Conservation (phyloP, 805 yeast species). For the Komagataella populi region DNA sequence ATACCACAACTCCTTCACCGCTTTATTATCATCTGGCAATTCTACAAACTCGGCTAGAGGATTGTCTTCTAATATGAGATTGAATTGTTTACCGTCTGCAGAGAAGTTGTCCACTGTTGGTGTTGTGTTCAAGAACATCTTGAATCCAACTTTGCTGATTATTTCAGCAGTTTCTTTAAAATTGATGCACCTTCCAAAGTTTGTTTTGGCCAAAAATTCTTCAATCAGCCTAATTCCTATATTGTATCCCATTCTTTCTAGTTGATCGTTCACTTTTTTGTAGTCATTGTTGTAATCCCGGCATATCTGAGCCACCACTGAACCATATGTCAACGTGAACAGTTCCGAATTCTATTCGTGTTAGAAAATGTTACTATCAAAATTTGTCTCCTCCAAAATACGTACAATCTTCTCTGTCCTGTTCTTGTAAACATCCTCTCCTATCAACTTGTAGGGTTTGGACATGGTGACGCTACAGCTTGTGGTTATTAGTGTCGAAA, state of each 20-base stretch:
- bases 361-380: background rate
- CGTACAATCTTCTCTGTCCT: slow-evolving; percentile 72
- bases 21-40: slow-evolving; percentile 67
- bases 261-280: slow-evolving; percentile 63
- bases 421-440: slow-evolving; percentile 89
- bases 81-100: slow-evolving; percentile 59
- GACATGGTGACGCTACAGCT: slow-evolving; percentile 10
- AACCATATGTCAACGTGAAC: slow-evolving; percentile 90
- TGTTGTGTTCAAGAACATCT: slow-evolving; percentile 69
- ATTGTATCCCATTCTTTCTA: slow-evolving; percentile 90
- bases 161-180: slow-evolving; percentile 83
- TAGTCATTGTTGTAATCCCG: slow-evolving; percentile 71
- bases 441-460: slow-evolving; percentile 32
- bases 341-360: slow-evolving; percentile 64
- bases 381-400: slow-evolving; percentile 5
- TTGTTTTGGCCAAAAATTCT: slow-evolving; percentile 82
- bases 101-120: slow-evolving; percentile 74
- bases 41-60: slow-evolving; percentile 95
- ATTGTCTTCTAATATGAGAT: slow-evolving; percentile 64
- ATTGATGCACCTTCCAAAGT: slow-evolving; percentile 66
- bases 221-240: slow-evolving; percentile 87
- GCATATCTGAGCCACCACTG: slow-evolving; percentile 84
- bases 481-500: background rate
- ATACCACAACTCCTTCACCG: slow-evolving; percentile 74
- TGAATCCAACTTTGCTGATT: slow-evolving; percentile 78